Conservation (phyloP, 2,329 filamentous ascomycete species). For the Pyrenophora graminea region DNA sequence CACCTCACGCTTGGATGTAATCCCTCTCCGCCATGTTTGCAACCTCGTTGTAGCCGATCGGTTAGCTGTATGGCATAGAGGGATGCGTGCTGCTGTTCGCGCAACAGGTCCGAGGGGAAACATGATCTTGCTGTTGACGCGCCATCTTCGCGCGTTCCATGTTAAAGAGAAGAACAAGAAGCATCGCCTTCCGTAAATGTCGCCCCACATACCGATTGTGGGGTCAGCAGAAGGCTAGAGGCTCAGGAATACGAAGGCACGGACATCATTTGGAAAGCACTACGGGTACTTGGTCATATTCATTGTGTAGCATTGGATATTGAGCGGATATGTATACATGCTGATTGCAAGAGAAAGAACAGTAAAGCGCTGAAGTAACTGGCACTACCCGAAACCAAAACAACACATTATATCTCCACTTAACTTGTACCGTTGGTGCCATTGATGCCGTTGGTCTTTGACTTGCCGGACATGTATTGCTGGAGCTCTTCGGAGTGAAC, state of each 20-base stretch:
- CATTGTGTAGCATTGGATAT: neutral
- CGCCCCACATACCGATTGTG: slow-evolving; percentile 39
- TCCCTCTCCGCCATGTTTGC: slow-evolving; percentile 33
- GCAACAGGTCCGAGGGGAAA: slow-evolving; percentile 12
- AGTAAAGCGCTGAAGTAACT: neutral
- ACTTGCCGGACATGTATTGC: slow-evolving; percentile 23
- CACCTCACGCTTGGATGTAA: slow-evolving; percentile 47
- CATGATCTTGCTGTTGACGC: slow-evolving; percentile 18
- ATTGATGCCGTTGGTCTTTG: slow-evolving; percentile 16
- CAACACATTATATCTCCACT: neutral
- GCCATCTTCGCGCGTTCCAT: slow-evolving; percentile 8
- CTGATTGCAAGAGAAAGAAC: neutral
- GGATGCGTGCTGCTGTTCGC: slow-evolving; percentile 5
- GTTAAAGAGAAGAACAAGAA: slow-evolving; percentile 18
- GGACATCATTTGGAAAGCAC: slow-evolving; percentile 6
- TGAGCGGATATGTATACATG: slow-evolving; percentile 1
- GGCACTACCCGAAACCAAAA: neutral
- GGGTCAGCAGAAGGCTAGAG: slow-evolving; percentile 22
- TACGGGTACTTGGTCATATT: neutral
- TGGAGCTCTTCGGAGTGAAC: slow-evolving; percentile 37
- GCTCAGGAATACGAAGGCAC: slow-evolving; percentile 13
- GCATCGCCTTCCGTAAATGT: slow-evolving; percentile 6
- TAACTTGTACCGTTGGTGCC: slow-evolving; percentile 8
- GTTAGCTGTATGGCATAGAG: slow-evolving; percentile 1
- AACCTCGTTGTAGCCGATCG: slow-evolving; percentile 5